phyloP scores from a whole-genome alignment of 768 basidiomycete species.

The Russula sp. region DNA sequence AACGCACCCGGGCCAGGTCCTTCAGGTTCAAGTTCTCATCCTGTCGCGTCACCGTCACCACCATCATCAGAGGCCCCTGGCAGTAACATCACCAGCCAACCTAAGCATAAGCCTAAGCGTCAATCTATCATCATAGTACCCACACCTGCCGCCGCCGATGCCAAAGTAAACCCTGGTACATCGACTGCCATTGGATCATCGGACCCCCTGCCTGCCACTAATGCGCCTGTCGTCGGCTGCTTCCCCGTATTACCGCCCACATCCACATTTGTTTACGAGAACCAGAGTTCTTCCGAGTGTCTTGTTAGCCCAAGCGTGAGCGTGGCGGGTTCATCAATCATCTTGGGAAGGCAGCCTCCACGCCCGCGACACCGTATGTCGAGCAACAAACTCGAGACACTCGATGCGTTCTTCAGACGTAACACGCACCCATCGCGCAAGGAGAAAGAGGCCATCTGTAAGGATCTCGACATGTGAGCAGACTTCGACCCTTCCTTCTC shows the following conservation, averaged over 20 bases:
- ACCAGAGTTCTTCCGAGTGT: background rate
- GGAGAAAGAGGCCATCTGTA: constrained; percentile 43
- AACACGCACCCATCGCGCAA: constrained; percentile 44
- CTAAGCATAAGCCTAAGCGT: background rate
- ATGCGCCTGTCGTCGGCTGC: background rate
- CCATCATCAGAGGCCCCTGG: background rate
- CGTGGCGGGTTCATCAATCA: background rate
- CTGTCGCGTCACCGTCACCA: background rate
- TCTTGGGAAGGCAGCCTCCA: constrained; percentile 27
- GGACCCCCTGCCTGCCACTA: background rate
- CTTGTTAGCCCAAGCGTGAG: background rate
- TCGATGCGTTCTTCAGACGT: constrained; percentile 39
- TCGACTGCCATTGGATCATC: background rate
- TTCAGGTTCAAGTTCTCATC: background rate
- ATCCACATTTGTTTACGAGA: constrained; percentile 19
- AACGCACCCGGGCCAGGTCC: background rate
- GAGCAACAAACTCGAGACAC: constrained; percentile 38
- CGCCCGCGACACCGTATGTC: constrained; percentile 43
- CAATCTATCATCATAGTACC: background rate
- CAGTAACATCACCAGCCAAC: background rate
- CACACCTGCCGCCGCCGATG: background rate
- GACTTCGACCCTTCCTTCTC: background rate
- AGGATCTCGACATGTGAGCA: constrained; percentile 42
- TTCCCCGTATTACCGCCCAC: background rate
- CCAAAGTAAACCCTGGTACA: constrained; percentile 1